Percentiles rank a stretch among this genome's conserved stretches.
These are phyloP conservation scores for Penicilliopsis zonata DNA, from an alignment of 495 filamentous ascomycete genomes.

Conservation along the genomic window DNA sequence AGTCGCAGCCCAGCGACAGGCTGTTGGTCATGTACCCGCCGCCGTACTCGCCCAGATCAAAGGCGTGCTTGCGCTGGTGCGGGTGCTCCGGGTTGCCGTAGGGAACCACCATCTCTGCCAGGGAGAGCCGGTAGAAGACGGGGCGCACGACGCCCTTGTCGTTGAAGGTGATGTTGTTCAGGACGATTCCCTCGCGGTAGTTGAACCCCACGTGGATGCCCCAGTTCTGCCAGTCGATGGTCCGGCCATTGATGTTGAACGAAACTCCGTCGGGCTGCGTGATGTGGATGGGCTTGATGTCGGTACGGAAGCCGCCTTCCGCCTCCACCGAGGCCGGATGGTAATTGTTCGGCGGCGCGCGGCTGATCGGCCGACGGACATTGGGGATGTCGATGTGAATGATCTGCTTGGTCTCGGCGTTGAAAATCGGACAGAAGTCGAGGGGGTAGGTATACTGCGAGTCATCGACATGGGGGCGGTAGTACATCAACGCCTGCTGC, in stretches of 20 bases:
- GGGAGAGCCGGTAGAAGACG: slow-evolving; percentile 82
- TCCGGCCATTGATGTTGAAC: slow-evolving; percentile 67
- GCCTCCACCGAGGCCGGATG: slow-evolving; percentile 60
- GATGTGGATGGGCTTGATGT: slow-evolving; percentile 88
- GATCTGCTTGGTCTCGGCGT: slow-evolving; percentile 70
- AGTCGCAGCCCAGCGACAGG: slow-evolving; percentile 81
- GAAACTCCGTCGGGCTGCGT: slow-evolving; percentile 92
- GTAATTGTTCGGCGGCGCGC: slow-evolving; percentile 67
- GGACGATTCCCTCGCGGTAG: slow-evolving; percentile 85
- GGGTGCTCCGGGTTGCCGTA: slow-evolving; percentile 91
- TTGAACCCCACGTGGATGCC: slow-evolving; percentile 91
- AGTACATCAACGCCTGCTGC: slow-evolving; percentile 95
- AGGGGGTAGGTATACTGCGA: slow-evolving; percentile 85
- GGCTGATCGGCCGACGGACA: slow-evolving; percentile 66
- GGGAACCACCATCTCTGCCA: slow-evolving; percentile 94
- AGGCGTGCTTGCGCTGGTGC: slow-evolving; percentile 89
- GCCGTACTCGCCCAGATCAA: slow-evolving; percentile 90
- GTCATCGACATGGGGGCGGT: slow-evolving; percentile 75
- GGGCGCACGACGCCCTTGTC: slow-evolving; percentile 73
- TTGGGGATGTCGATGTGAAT: slow-evolving; percentile 83
- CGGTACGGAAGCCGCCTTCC: slow-evolving; percentile 63
- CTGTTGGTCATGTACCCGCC: slow-evolving; percentile 95
- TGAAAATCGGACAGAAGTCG: slow-evolving; percentile 91
- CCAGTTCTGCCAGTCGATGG: slow-evolving; percentile 93
- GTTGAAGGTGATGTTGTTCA: slow-evolving; percentile 86